Conservation (phyloP, 495 filamentous ascomycete species). For the Tricharina praecox region DNA sequence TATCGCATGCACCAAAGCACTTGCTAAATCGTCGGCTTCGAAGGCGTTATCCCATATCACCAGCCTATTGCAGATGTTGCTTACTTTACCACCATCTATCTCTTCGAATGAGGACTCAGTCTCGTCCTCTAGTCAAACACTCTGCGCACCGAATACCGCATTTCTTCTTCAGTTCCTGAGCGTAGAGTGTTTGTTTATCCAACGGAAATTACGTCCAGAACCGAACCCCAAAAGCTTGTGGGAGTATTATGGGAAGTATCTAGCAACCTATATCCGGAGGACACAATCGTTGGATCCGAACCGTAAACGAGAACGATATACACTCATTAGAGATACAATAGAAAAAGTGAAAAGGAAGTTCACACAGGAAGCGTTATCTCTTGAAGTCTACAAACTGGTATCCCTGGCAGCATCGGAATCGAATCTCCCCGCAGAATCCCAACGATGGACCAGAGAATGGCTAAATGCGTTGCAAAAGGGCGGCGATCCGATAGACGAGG, state of each 20-base stretch:
- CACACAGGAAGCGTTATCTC: constrained; percentile 11
- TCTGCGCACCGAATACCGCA: not conserved
- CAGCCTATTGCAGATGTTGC: constrained; percentile 16
- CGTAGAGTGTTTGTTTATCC: not conserved
- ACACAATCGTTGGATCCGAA: constrained; percentile 10
- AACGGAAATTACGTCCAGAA: not conserved
- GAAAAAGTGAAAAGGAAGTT: constrained; percentile 9
- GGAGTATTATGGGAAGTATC: not conserved
- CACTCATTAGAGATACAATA: constrained; percentile 13
- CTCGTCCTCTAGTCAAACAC: not conserved
- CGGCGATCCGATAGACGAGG: constrained; percentile 11
- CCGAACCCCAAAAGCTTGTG: not conserved
- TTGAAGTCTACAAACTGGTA: constrained; percentile 17
- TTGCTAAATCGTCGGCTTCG: constrained; percentile 15
- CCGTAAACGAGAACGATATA: constrained; percentile 17
- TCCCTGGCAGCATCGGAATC: constrained; percentile 20
- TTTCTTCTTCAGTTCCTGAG: not conserved
- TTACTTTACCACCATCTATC: constrained; percentile 10
- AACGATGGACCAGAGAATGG: constrained; percentile 19
- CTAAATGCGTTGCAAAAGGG: constrained; percentile 14
- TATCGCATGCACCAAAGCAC: constrained; percentile 13
- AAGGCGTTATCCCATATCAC: constrained; percentile 19
- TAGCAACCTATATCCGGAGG: constrained; percentile 16
- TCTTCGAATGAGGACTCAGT: not conserved
- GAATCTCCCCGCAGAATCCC: constrained; percentile 14